Evolutionary conservation across 345 rosid species (phyloP).

Genomic region (Gossypium arboreum): DNA sequence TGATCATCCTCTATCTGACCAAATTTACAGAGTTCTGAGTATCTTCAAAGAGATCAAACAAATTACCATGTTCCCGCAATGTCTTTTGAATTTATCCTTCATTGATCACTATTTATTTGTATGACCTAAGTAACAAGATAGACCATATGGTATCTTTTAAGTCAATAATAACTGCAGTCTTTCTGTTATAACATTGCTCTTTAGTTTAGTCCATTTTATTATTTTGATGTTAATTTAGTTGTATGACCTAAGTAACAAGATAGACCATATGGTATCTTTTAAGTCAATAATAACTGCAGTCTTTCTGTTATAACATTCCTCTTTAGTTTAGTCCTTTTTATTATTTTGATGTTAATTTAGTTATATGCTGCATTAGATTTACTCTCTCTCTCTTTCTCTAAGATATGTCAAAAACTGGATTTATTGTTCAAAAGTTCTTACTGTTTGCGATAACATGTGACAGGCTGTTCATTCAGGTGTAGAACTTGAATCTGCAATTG

Average conservation of each 20-base stretch:
- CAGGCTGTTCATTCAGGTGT: slow-evolving; percentile 44
- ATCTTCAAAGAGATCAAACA: neutral
- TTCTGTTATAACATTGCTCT: neutral
- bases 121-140: neutral
- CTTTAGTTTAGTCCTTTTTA: neutral
- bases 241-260: neutral
- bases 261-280: neutral
- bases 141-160: neutral
- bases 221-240: neutral
- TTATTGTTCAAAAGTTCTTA: neutral
- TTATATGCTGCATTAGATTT: neutral
- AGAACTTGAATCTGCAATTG: slow-evolving; percentile 44
- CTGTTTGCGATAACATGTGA: slow-evolving; percentile 8
- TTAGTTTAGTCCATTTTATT: neutral
- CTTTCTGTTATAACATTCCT: neutral
- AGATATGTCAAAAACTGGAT: neutral
- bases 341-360: neutral
- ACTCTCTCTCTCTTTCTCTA: neutral
- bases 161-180: neutral
- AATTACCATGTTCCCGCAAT: neutral
- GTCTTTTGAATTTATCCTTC: neutral
- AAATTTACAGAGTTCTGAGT: too few relatives aligned
- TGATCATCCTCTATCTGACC: neutral
- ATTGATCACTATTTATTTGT: neutral
- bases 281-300: neutral